Evolutionary conservation across 2,329 filamentous ascomycete genomes (phyloP).

Genomic region (Sarocladium kiliense): DNA sequence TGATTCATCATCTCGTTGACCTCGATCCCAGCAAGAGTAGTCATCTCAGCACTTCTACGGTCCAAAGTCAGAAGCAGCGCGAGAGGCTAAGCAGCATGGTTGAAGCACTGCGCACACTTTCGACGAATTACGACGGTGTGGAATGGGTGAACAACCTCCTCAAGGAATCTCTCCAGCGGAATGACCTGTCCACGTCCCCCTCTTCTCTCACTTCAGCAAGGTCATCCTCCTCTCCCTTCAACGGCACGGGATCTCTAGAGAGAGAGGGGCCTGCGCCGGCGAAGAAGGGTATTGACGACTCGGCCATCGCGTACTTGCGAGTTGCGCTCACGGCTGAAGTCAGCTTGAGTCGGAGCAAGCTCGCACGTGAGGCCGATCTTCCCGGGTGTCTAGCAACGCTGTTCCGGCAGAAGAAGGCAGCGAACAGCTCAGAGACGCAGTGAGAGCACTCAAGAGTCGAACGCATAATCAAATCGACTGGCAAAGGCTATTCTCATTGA

Average conservation of each 20-base stretch:
- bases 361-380: background rate
- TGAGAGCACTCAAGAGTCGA: background rate
- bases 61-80: background rate
- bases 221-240: background rate
- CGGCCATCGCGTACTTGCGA: background rate
- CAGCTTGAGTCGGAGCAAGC: constrained; percentile 2
- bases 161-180: background rate
- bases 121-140: background rate
- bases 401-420: constrained; percentile 3
- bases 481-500: background rate
- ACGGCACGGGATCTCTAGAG: background rate
- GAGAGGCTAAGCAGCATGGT: constrained; percentile 1
- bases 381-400: background rate
- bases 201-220: background rate
- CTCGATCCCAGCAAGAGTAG: constrained; percentile 10
- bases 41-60: background rate
- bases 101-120: background rate
- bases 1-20: constrained; percentile 8
- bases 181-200: background rate
- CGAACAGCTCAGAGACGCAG: background rate
- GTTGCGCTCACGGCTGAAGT: constrained; percentile 2
- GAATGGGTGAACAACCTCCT: constrained; percentile 3
- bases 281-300: background rate
- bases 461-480: background rate
- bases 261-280: background rate